Evolutionary conservation across 75 land plant genomes (phyloP).

Genomic region (Cupressus sempervirens): DNA sequence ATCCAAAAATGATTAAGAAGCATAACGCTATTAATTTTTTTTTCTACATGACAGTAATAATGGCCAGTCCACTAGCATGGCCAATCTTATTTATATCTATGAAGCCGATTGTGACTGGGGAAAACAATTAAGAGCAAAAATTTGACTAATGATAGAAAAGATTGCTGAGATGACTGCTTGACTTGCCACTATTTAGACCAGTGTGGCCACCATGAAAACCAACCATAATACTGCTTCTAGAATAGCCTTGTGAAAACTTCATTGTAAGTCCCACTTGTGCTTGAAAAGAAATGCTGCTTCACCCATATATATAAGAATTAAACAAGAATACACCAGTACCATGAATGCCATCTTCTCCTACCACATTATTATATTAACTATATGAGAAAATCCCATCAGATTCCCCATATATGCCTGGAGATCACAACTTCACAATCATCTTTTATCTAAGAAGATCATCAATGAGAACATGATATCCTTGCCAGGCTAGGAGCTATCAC

Average conservation of each 20-base stretch:
- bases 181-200: slow-evolving; percentile 75
- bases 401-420: no score
- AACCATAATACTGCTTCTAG: slow-evolving; percentile 66
- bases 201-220: slow-evolving; percentile 61
- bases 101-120: slow-evolving; percentile 77
- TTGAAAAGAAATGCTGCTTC: slow-evolving; percentile 77
- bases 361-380: no score
- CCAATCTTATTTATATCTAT: slow-evolving; percentile 63
- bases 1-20: slow-evolving; percentile 57
- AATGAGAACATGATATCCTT: no score
- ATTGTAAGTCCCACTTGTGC: slow-evolving; percentile 38
- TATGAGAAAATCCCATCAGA: no score
- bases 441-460: no score
- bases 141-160: slow-evolving; percentile 78
- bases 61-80: slow-evolving; percentile 74
- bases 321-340: slow-evolving; percentile 68
- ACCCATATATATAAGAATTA: slow-evolving; percentile 76
- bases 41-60: slow-evolving; percentile 50
- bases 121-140: slow-evolving; percentile 70
- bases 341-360: slow-evolving; percentile 87
- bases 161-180: slow-evolving; percentile 79
- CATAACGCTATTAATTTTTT: slow-evolving; percentile 19
- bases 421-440: no score
- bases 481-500: no score
- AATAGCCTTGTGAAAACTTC: slow-evolving; percentile 45